A percentile compares a stretch with the other conserved stretches of the same genome.
phyloP scores from a whole-genome alignment of 345 rosid genomes.

The Hibiscus syriacus region DNA sequence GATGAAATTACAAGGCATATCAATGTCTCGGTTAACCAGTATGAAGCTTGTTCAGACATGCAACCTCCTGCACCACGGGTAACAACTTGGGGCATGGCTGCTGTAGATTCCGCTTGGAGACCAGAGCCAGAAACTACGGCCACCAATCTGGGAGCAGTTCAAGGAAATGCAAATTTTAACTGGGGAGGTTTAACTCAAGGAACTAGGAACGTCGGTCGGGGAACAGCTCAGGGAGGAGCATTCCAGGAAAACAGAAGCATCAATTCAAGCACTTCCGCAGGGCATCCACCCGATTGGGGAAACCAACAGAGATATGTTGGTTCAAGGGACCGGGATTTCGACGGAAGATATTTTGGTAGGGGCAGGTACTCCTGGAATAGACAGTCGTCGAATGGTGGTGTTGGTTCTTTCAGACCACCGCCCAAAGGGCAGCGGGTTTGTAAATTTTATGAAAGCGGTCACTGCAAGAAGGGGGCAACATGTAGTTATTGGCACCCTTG shows the following conservation, averaged over 20 bases:
- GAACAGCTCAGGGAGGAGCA: conserved; percentile 24
- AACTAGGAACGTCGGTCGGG: conserved; percentile 23
- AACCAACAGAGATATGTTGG: conserved; percentile 46
- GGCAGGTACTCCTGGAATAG: conserved; percentile 40
- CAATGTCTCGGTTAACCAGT: conserved; percentile 38
- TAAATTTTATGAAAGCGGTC: conserved; percentile 68
- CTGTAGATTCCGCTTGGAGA: conserved; percentile 31
- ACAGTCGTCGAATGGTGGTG: conserved; percentile 27
- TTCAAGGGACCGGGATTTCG: conserved; percentile 48
- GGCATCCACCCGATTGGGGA: conserved; percentile 33
- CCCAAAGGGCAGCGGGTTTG: conserved; percentile 73
- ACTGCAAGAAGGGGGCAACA: conserved; percentile 73
- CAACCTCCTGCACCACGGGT: conserved; percentile 35
- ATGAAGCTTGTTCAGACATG: conserved; percentile 42
- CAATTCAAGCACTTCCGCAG: conserved; percentile 22
- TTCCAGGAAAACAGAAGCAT: conserved; percentile 29
- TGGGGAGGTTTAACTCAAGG: conserved; percentile 24
- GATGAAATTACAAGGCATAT: conserved; percentile 31
- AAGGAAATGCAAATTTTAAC: conserved; percentile 32
- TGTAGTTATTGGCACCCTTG: conserved; percentile 75
- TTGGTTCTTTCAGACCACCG: conserved; percentile 36
- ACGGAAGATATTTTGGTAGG: conserved; percentile 41
- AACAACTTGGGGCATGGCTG: conserved; percentile 23
- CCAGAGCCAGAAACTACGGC: conserved; percentile 34
- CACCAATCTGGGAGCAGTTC: conserved; percentile 29